Evolutionary conservation across 2,329 filamentous ascomycete genomes (phyloP).

Genomic region (Diaporthe citri): DNA sequence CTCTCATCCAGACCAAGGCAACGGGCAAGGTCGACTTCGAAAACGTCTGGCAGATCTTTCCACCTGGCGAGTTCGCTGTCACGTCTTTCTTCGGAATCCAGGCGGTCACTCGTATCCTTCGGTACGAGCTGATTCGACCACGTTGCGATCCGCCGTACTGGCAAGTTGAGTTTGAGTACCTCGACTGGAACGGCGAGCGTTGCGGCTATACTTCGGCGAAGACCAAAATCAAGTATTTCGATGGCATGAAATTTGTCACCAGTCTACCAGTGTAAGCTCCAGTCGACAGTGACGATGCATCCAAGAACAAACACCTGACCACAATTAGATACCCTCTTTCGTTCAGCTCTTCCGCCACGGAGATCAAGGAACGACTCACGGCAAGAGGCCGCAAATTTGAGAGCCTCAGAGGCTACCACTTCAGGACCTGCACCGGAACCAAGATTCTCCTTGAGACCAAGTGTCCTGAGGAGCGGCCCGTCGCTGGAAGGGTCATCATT

Average conservation of each 20-base stretch:
- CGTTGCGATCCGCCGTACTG: conserved; percentile 41
- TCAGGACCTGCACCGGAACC: conserved; percentile 46
- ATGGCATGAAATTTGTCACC: conserved; percentile 46
- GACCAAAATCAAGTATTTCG: conserved; percentile 46
- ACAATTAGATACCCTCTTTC: conserved; percentile 46
- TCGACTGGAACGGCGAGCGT: conserved; percentile 53
- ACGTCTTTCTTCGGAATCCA: conserved; percentile 51
- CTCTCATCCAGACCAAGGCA: conserved; percentile 45
- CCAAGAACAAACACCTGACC: background rate
- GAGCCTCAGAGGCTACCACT: conserved; percentile 50
- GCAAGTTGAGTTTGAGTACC: conserved; percentile 49
- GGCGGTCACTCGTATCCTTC: conserved; percentile 51
- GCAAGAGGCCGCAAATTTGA: conserved; percentile 51
- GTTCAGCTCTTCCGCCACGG: conserved; percentile 43
- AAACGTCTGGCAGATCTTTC: conserved; percentile 53
- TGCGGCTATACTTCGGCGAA: conserved; percentile 47
- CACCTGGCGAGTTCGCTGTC: conserved; percentile 49
- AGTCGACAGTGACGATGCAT: background rate
- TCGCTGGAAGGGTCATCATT: conserved; percentile 49
- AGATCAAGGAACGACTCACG: conserved; percentile 45
- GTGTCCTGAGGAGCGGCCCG: conserved; percentile 45
- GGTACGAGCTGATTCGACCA: conserved; percentile 43
- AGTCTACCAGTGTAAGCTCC: conserved; percentile 43
- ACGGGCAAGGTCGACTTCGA: conserved; percentile 49
- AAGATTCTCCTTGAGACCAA: conserved; percentile 48